phyloP scores from a whole-genome alignment of 805 yeast genomes.

The Kodamaea restingae region DNA sequence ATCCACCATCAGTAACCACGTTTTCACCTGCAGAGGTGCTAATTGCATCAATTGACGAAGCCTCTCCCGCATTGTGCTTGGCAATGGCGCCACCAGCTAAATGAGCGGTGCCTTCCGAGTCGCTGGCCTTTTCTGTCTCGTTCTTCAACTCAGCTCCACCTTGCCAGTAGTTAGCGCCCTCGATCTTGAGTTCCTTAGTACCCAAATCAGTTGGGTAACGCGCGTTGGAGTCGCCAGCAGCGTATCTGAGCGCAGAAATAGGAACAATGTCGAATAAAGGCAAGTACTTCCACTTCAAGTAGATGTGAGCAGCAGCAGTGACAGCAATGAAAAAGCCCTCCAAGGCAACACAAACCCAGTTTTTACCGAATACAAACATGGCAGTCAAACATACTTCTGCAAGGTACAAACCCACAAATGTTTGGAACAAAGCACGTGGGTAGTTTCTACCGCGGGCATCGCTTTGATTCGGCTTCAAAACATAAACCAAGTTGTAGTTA shows the following conservation, averaged over 20 bases:
- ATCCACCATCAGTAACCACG: conserved; percentile 1
- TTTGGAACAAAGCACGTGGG: conserved; percentile 67
- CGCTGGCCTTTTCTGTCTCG: conserved; percentile 9
- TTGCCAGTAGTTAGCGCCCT: conserved; percentile 47
- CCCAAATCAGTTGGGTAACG: conserved; percentile 72
- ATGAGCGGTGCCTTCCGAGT: conserved; percentile 7
- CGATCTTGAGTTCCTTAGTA: conserved; percentile 47
- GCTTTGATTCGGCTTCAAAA: conserved; percentile 47
- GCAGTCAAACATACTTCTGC: conserved; percentile 69
- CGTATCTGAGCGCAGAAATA: conserved; percentile 52
- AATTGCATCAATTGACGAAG: conserved; percentile 6
- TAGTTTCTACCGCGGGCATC: conserved; percentile 74
- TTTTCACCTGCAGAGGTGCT: conserved; percentile 11
- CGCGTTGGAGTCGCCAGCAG: conserved; percentile 39
- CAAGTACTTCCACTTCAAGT: conserved; percentile 53
- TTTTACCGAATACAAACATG: conserved; percentile 69
- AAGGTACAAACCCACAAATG: conserved; percentile 66
- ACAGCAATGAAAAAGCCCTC: conserved; percentile 58
- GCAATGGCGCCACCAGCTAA: conserved; percentile 7
- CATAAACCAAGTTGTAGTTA: conserved; percentile 61
- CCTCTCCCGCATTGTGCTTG: conserved; percentile 4
- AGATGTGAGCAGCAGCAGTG: conserved; percentile 58
- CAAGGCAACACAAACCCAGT: conserved; percentile 74
- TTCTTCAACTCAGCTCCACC: conserved; percentile 38
- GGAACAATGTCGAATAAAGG: conserved; percentile 70